These are phyloP conservation scores for Hemerocallis citrina DNA, from an alignment of 106 monocot genomes.

Conservation along the genomic window DNA sequence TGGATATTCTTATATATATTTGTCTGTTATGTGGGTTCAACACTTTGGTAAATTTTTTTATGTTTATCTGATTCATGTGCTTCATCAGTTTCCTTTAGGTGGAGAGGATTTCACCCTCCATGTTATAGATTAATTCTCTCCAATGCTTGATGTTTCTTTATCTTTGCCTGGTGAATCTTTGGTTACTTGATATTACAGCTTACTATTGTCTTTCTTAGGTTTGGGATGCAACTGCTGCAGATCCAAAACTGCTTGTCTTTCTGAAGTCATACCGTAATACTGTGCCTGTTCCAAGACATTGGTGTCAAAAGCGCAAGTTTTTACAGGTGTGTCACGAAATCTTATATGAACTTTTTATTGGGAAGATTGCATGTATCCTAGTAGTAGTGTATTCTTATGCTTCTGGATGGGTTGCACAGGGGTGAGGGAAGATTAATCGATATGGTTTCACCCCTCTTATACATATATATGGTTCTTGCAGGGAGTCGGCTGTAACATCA, in stretches of 20 bases:
- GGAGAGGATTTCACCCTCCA: too few species aligned
- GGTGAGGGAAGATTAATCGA: slow-evolving; percentile 56
- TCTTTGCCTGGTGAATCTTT: too few species aligned
- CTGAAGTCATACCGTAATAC: slow-evolving; percentile 93
- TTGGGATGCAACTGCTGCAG: slow-evolving; percentile 95
- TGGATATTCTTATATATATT: too few species aligned
- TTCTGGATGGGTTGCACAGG: slow-evolving; percentile 18
- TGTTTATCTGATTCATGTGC: too few species aligned
- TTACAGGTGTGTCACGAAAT: slow-evolving; percentile 61
- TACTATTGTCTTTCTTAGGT: slow-evolving; percentile 51
- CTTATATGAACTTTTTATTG: slow-evolving; percentile 8
- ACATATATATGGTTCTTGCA: slow-evolving; percentile 93
- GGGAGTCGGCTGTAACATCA: slow-evolving; percentile 61
- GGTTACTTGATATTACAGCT: too few species aligned
- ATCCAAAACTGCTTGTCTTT: slow-evolving; percentile 92
- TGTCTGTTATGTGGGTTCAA: too few species aligned
- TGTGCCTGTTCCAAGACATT: slow-evolving; percentile 97
- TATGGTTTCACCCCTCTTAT: slow-evolving; percentile 90
- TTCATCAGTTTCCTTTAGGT: too few species aligned
- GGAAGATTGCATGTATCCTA: slow-evolving; percentile 6
- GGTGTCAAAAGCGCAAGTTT: slow-evolving; percentile 98
- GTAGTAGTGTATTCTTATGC: slow-evolving; percentile 13
- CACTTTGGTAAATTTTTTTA: too few species aligned
- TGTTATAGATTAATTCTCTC: too few species aligned
- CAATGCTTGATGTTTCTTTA: too few species aligned